phyloP scores from a whole-genome alignment of 805 yeast species.

The Priceomyces castillae region DNA sequence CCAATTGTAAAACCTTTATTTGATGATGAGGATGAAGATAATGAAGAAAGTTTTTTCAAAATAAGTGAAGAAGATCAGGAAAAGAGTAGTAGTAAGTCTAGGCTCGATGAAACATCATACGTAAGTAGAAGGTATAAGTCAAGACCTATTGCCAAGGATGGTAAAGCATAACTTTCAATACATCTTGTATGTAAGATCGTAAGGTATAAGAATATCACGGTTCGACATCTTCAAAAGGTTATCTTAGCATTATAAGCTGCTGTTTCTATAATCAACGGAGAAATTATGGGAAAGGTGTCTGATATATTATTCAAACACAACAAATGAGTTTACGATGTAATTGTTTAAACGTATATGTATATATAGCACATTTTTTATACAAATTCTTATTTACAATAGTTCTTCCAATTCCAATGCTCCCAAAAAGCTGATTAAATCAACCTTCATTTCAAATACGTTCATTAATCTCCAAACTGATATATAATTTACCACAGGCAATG shows the following conservation, averaged over 20 bases:
- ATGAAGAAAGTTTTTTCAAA: conserved; percentile 24
- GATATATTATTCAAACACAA: conserved; percentile 17
- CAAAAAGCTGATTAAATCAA: too few species aligned
- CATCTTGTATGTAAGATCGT: too few species aligned
- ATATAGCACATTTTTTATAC: background rate
- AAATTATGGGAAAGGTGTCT: conserved; percentile 54
- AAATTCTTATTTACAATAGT: background rate
- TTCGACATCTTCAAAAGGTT: conserved; percentile 52
- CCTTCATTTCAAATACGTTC: too few species aligned
- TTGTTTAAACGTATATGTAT: background rate
- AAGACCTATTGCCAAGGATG: conserved; percentile 72
- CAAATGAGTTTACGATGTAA: background rate
- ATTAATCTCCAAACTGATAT: too few species aligned
- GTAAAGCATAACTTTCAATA: conserved; percentile 19
- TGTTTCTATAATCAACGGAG: conserved; percentile 65
- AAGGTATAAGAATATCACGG: too few species aligned
- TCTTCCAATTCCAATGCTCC: background rate
- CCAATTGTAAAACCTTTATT: conserved; percentile 8
- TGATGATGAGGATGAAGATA: conserved; percentile 29
- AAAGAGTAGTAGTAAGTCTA: conserved; percentile 62
- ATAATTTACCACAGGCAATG: too few species aligned
- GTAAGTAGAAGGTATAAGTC: conserved; percentile 76
- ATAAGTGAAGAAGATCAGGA: conserved; percentile 26
- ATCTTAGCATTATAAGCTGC: conserved; percentile 74
- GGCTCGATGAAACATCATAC: conserved; percentile 66